Conservation (phyloP, 768 basidiomycete genomes). For the Mycena epipterygia region DNA sequence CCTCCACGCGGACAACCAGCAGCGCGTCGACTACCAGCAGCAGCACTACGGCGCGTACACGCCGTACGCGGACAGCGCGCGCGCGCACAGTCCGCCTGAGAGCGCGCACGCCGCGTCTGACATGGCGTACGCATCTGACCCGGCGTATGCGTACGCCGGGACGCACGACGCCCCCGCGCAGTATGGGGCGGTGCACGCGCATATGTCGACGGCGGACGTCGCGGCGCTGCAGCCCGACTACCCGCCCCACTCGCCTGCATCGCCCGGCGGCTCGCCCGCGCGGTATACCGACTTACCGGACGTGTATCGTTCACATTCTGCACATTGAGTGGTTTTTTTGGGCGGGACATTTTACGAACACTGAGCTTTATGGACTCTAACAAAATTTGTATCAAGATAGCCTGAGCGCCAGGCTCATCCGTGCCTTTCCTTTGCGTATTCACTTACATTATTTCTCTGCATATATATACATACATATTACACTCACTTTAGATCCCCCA, state of each 20-base stretch:
- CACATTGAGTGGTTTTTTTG: not conserved
- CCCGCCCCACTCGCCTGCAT: not conserved
- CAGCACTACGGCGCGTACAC: not conserved
- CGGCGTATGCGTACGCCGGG: not conserved
- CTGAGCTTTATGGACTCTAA: no score
- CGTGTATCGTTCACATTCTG: not conserved
- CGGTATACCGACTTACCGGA: slow-evolving; percentile 15
- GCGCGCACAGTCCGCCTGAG: not conserved
- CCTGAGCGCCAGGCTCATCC: no score
- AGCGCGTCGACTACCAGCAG: slow-evolving; percentile 20
- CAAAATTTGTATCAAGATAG: no score
- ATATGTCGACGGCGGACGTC: slow-evolving; percentile 16
- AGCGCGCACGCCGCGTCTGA: not conserved
- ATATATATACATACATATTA: no score
- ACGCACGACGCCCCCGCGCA: not conserved
- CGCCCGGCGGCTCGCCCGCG: not conserved
- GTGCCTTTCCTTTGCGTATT: no score
- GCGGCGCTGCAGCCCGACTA: slow-evolving; percentile 12
- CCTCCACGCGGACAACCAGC: slow-evolving; percentile 20
- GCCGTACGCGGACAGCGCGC: not conserved
- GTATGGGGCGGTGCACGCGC: slow-evolving; percentile 27
- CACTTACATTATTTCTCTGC: no score
- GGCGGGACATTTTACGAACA: no score
- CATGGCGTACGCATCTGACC: not conserved
- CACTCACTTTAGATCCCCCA: no score